Conservation (phyloP, 208 protist genomes). For the Crithidia thermophila region DNA sequence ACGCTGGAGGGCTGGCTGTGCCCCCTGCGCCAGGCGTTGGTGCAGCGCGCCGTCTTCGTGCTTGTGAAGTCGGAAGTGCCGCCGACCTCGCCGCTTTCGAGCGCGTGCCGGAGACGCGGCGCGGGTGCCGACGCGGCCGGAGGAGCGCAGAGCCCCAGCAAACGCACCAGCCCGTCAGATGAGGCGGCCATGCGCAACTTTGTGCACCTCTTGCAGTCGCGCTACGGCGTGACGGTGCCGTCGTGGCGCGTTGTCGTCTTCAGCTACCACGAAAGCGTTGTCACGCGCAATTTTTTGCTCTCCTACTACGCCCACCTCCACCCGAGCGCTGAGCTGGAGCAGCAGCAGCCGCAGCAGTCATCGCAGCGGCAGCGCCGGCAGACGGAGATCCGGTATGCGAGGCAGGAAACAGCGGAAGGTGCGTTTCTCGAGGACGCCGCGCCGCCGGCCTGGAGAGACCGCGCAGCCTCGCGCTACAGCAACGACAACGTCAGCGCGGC, state of each 20-base stretch:
- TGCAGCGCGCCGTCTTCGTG: constrained; percentile 25
- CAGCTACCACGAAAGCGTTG: constrained; percentile 37
- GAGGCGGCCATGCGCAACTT: constrained; percentile 16
- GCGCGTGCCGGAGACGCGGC: background rate
- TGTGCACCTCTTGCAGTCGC: background rate
- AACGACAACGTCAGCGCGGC: background rate
- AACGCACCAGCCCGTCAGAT: no score
- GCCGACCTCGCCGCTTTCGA: background rate
- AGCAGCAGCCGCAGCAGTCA: background rate
- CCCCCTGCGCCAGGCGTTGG: constrained; percentile 28
- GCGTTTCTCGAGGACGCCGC: background rate
- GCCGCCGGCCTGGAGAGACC: background rate
- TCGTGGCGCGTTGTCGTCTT: constrained; percentile 69
- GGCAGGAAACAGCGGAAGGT: no score
- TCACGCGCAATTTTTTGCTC: constrained; percentile 30
- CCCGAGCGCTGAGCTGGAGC: no score
- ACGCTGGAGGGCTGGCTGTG: constrained; percentile 21
- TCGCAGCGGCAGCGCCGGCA: no score
- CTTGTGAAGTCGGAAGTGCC: constrained; percentile 8
- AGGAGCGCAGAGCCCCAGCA: no score
- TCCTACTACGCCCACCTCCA: constrained; percentile 23
- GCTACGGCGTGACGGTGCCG: constrained; percentile 48
- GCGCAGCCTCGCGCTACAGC: no score
- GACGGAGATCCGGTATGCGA: background rate
- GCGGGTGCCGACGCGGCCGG: background rate